phyloP scores from a whole-genome alignment of 345 rosid genomes.

The Aethionema arabicum region DNA sequence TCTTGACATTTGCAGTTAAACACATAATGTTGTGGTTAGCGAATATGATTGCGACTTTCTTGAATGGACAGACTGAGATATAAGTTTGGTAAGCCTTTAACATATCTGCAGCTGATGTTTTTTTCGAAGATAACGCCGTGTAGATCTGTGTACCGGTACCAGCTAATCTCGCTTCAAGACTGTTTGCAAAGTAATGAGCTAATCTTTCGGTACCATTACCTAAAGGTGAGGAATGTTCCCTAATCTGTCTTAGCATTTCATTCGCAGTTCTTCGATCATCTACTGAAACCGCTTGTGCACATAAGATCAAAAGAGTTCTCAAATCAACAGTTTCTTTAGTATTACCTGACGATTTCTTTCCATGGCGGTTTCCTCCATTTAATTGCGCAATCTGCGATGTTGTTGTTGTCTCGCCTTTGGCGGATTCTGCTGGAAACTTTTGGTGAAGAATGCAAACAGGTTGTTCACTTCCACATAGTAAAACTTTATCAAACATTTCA shows the following conservation, averaged over 20 bases:
- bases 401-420: constrained; percentile 6
- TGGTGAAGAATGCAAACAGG: constrained; percentile 21
- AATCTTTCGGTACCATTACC: constrained; percentile 75
- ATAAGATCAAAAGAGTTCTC: constrained; percentile 62
- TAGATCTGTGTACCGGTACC: constrained; percentile 60
- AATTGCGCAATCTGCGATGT: constrained; percentile 34
- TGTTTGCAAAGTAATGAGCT: constrained; percentile 77
- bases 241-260: constrained; percentile 67
- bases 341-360: constrained; percentile 39
- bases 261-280: constrained; percentile 64
- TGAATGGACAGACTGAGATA: constrained; percentile 57
- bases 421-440: constrained; percentile 25
- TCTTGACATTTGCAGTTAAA: constrained; percentile 46
- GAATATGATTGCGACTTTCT: constrained; percentile 52
- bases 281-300: constrained; percentile 76
- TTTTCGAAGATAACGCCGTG: constrained; percentile 44
- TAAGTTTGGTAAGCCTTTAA: constrained; percentile 62
- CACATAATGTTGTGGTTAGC: constrained; percentile 54
- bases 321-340: constrained; percentile 58
- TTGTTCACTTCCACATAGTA: constrained; percentile 29
- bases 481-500: constrained; percentile 66
- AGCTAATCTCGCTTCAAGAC: constrained; percentile 74
- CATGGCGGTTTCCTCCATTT: constrained; percentile 43
- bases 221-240: constrained; percentile 61
- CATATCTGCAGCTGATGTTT: constrained; percentile 54